Base-by-base conservation (phyloP, 768 basidiomycete species). In the Boletus speciosus region DNA sequence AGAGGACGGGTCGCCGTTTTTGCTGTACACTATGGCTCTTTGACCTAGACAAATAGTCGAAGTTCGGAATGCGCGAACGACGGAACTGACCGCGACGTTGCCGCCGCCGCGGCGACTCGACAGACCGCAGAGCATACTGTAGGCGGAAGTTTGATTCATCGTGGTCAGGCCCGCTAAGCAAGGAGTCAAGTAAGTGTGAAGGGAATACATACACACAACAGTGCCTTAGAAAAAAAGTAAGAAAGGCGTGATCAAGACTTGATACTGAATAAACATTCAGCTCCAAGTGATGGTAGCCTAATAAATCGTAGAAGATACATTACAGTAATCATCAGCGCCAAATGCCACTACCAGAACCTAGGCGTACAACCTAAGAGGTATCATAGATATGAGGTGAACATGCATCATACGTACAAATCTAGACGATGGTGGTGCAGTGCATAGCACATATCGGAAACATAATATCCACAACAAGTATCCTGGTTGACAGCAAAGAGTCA, bases 11-110 rank as follows among this genome's bases (percentile, higher is more conserved):
- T 81, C 75, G 34, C 90, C 90, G 60, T 77, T 78, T 32, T 74
- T 60, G 1, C 76, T 67, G 70, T 88, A 92, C 41, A 86, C 78
- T 40, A 91, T 70, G 10, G 88, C 88, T 55, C 88, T 82, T 66
- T 81, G 79, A 41, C 73, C 64, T 10, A 52, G 60, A 21, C 48
- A 23, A 44, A 64, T 36, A 1, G 70, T 62, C 2, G 78, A 70
- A 8, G 75, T 66, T 35, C 57, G 63, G 45, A 75, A 67, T n/a
- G 59, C 31, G 38, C 67, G 68, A 12, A 47, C 44, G 11, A n/a
- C 45, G 11, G 43, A 31, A 32, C 34, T 27, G 39, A 46, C 31
- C 14, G 35, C 41, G 31, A 14, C 21, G 16, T 15, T 47, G 9
- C 19, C 34, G 8, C 27, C 14, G 14, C 29, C 36, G 9, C 11